Percentiles rank a stretch among this genome's conserved stretches.
phyloP scores from a whole-genome alignment of 768 basidiomycete species.

The Lentinula sp. region DNA sequence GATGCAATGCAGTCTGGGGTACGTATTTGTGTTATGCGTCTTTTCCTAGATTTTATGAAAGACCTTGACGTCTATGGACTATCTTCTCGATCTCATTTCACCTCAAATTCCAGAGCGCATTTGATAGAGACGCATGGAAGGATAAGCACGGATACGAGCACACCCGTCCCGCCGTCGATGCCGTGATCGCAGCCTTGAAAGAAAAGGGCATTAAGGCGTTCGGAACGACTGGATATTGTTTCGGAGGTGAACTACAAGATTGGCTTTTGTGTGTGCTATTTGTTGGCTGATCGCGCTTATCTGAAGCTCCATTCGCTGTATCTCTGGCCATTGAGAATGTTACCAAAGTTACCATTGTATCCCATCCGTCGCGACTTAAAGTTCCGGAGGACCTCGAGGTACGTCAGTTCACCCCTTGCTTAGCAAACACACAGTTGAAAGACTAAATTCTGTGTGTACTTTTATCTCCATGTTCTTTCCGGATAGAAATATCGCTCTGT shows the following conservation, averaged over 20 bases:
- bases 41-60: neutral
- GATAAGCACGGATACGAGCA: conserved; percentile 21
- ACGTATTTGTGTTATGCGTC: neutral
- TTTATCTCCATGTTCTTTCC: too few relatives aligned
- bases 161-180: conserved; percentile 29
- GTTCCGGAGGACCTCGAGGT: conserved; percentile 25
- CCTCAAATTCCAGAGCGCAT: conserved; percentile 5
- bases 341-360: conserved; percentile 17
- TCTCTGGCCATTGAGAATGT: conserved; percentile 22
- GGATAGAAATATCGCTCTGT: conserved; percentile 23
- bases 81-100: neutral
- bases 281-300: neutral
- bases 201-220: conserved; percentile 28
- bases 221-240: conserved; percentile 37
- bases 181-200: conserved; percentile 20
- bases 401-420: neutral
- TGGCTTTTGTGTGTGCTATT: neutral
- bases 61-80: neutral
- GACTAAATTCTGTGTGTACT: neutral
- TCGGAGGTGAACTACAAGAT: conserved; percentile 21
- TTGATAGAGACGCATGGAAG: conserved; percentile 27
- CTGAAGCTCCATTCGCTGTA: conserved; percentile 18
- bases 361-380: conserved; percentile 25
- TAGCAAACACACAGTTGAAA: neutral
- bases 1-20: conserved; percentile 7